Evolutionary conservation across 169 alveolate genomes (phyloP).

Genomic region (Toxoplasma gondii): DNA sequence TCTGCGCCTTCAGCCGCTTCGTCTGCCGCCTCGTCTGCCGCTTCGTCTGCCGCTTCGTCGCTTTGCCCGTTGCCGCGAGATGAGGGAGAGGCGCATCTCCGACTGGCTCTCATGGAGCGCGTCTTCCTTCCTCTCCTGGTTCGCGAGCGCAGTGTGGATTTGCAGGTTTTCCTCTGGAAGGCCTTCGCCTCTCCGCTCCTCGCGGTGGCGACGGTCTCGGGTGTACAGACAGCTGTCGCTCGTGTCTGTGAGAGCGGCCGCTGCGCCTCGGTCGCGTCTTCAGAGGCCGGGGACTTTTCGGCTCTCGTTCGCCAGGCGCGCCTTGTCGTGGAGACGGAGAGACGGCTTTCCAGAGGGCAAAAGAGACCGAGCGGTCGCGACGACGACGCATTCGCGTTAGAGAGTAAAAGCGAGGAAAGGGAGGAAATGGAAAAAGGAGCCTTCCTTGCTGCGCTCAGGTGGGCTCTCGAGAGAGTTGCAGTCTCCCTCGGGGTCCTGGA

Average conservation of each 20-base stretch:
- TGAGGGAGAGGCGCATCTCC: slow-evolving; percentile 1
- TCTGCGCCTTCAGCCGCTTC: not conserved
- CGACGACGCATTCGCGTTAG: not conserved
- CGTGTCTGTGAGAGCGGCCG: not conserved
- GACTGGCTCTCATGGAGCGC: not conserved
- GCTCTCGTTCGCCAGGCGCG: not conserved
- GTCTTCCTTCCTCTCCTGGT: not conserved
- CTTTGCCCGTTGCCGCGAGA: slow-evolving; percentile 1
- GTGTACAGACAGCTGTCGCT: not conserved
- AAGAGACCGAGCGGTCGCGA: not conserved
- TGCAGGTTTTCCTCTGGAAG: not conserved
- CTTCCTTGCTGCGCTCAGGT: not conserved
- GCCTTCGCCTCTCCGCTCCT: not conserved
- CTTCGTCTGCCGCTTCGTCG: not conserved
- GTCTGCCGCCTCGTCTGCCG: not conserved
- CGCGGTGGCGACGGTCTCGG: not conserved
- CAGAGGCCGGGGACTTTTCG: not conserved
- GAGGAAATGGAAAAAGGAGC: not conserved
- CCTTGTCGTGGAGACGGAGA: too few species aligned
- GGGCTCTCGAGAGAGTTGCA: not conserved
- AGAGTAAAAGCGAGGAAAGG: not conserved
- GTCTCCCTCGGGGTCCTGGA: slow-evolving; percentile 5
- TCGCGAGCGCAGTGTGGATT: not conserved
- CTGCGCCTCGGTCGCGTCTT: not conserved
- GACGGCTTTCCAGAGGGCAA: not conserved